A percentile compares a stretch with the other conserved stretches of the same genome.
phyloP scores from a whole-genome alignment of 1,139 yeast genomes.

The Petasospora fabianii region DNA sequence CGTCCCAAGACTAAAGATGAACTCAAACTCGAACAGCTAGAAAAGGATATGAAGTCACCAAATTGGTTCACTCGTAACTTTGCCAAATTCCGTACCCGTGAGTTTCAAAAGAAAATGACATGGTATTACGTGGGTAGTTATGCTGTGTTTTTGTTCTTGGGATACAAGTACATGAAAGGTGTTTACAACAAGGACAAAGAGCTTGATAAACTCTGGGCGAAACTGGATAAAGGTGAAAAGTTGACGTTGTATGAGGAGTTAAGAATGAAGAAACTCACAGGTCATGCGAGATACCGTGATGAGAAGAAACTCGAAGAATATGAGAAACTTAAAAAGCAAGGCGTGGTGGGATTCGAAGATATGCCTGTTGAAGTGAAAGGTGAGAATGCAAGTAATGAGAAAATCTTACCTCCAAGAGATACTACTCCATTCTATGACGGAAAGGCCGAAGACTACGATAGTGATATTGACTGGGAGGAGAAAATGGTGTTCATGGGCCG shows the following conservation, averaged over 20 bases:
- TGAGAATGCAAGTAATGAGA: slow-evolving; percentile 39
- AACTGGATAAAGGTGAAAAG: slow-evolving; percentile 34
- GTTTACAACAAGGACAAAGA: slow-evolving; percentile 64
- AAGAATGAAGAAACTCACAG: slow-evolving; percentile 48
- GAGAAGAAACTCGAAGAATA: slow-evolving; percentile 50
- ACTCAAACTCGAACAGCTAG: slow-evolving; percentile 30
- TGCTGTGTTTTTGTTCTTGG: slow-evolving; percentile 51
- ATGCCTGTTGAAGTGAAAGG: slow-evolving; percentile 52
- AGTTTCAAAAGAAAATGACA: slow-evolving; percentile 44
- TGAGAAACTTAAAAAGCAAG: slow-evolving; percentile 49
- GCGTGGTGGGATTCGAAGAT: slow-evolving; percentile 32
- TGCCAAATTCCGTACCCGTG: slow-evolving; percentile 41
- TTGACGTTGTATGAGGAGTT: slow-evolving; percentile 58
- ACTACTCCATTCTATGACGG: slow-evolving; percentile 79
- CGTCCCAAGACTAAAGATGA: slow-evolving; percentile 30
- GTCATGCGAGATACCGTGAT: slow-evolving; percentile 52
- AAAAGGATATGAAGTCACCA: slow-evolving; percentile 31
- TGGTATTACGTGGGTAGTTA: slow-evolving; percentile 59
- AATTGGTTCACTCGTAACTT: slow-evolving; percentile 41
- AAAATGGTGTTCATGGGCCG: slow-evolving; percentile 74
- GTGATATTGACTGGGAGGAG: slow-evolving; percentile 84
- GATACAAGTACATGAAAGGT: slow-evolving; percentile 65
- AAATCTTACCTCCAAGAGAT: slow-evolving; percentile 68
- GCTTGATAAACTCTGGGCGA: slow-evolving; percentile 40
- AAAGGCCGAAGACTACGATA: slow-evolving; percentile 79